Conservation (phyloP, 108 stramenopile genomes). For the Mediolabrus comicus region DNA sequence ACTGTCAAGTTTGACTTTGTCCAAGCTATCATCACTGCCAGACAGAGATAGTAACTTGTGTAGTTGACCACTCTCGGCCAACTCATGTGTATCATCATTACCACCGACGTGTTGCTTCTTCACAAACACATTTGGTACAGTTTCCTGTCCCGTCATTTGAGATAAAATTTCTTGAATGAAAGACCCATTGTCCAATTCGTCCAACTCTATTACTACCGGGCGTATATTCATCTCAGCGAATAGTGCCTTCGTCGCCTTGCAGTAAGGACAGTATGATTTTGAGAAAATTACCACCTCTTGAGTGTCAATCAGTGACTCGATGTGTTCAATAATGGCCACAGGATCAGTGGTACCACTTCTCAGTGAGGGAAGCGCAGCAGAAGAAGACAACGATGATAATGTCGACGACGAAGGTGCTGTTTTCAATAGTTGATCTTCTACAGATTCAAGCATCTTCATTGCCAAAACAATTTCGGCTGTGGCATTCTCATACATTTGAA, state of each 20-base stretch:
- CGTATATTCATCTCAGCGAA: slow-evolving; percentile 46
- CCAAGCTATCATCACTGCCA: slow-evolving; percentile 3
- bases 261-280: slow-evolving; percentile 64
- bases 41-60: slow-evolving; percentile 45
- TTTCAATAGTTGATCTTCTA: neutral
- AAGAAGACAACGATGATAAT: neutral
- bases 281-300: slow-evolving; percentile 52
- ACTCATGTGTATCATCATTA: slow-evolving; percentile 64
- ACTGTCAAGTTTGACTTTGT: slow-evolving; percentile 3
- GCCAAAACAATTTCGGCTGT: neutral
- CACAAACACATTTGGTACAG: slow-evolving; percentile 86
- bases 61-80: slow-evolving; percentile 46
- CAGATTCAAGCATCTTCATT: slow-evolving; percentile 11
- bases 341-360: neutral
- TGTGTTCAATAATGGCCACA: neutral
- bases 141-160: slow-evolving; percentile 66
- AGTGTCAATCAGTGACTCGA: neutral
- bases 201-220: slow-evolving; percentile 59
- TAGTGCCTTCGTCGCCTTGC: slow-evolving; percentile 55
- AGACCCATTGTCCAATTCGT: slow-evolving; percentile 68
- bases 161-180: slow-evolving; percentile 60
- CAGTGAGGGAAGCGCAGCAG: too few relatives aligned
- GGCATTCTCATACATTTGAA: slow-evolving; percentile 13
- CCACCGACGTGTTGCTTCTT: slow-evolving; percentile 77
- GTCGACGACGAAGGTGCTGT: neutral